A percentile compares a stretch with the other conserved stretches of the same genome.
These are phyloP conservation scores for Dryas integrifolia DNA, from an alignment of 331 rosid genomes.

Conservation along the genomic window DNA sequence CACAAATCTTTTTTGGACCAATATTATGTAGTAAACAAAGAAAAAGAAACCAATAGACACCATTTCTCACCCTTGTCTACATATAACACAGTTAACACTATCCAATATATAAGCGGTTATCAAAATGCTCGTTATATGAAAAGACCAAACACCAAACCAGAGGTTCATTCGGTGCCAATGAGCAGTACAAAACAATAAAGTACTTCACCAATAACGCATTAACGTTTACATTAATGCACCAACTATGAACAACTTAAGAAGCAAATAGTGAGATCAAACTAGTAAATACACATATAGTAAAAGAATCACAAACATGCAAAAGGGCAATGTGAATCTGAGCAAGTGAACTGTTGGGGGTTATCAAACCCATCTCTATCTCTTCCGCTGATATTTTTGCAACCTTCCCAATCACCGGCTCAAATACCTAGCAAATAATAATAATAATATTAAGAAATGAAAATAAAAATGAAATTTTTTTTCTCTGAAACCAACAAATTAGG, in stretches of 20 bases:
- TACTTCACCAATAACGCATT: not conserved
- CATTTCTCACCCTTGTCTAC: not conserved
- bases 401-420: conserved; percentile 58
- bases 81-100: not conserved
- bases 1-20: not conserved
- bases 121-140: not conserved
- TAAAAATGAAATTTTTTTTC: not conserved
- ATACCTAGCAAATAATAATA: conserved; percentile 44
- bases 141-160: not conserved
- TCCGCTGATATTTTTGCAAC: conserved; percentile 60
- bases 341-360: conserved; percentile 50
- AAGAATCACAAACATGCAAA: conserved; percentile 51
- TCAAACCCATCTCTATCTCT: conserved; percentile 64
- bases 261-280: not conserved
- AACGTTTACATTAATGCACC: not conserved
- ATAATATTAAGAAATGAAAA: conserved; percentile 1
- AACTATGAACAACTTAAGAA: not conserved
- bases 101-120: not conserved
- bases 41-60: not conserved
- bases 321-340: conserved; percentile 69
- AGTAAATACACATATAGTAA: not conserved
- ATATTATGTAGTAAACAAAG: not conserved
- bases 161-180: not conserved
- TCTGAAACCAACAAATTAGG: conserved; percentile 5
- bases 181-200: not conserved